Base-by-base conservation (phyloP, 2,329 filamentous ascomycete genomes). In the Exophiala spinifera region DNA sequence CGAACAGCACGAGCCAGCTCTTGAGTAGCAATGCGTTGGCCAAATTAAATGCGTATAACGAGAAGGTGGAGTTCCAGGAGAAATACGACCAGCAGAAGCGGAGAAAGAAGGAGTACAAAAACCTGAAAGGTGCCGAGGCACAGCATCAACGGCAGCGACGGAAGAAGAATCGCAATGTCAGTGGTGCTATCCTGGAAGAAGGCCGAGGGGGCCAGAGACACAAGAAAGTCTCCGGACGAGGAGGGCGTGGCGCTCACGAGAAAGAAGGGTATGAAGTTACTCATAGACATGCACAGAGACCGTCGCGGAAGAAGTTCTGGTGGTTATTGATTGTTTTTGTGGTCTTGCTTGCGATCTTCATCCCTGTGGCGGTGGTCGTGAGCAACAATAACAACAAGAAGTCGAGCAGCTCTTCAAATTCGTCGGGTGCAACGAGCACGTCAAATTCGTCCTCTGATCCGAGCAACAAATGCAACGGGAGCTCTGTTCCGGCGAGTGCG, bases 141-240 rank as follows among this genome's bases (percentile, higher is more conserved):
- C 61, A 70, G 28, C 63, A 66, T 42, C 67, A 72, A 10, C 67
- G 71, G 37, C 74, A 72, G 46, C 69, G 69, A 39, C 79, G 77
- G 60, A 55, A 59, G 37, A 82, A 83, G 65, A 78, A 77, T 53
- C 75, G 87, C 57, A 76, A 88, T n/a, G 84, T 87, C 17, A 89
- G 86, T 59, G 86, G 86, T 17, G 84, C 84, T 0, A 72, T 86
- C 15, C 73, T 87, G 62, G 87, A 89, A 65, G 86, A 89, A 67
- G 86, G 86, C 0, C 75, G 69, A 34, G 69, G 66, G 72, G 79
- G 66, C 61, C 74, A 78, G 39, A 65, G 69, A 58, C 65, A 69
- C 3, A 56, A 75, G 75, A 71, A 70, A 14, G 17, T 20, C 68
- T 78, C 31, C 36, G 64, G 74, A 78, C 65, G 71, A 78, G 64